Evolutionary conservation across 331 rosid species (phyloP), one percentile per base, ranked within the genome.

Genomic region (Acacia concinna): DNA sequence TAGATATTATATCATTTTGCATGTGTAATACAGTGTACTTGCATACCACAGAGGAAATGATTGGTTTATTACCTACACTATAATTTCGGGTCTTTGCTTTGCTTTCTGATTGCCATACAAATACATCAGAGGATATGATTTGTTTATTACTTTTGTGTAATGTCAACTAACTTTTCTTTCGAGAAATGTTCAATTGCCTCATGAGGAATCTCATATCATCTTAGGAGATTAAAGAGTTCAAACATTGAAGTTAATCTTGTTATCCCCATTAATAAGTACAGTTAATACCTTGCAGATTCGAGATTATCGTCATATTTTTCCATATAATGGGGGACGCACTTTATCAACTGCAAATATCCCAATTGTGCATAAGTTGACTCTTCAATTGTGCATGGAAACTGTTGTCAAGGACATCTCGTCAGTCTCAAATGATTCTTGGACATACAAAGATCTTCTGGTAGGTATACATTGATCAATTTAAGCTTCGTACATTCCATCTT

Each of bases 391-490:
- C 65, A 76, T 72, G 86, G 86, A 85, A 76, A 76, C 78, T 76
- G 84, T 85, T 73, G 84, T 82, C 52, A 85, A 82, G 77, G 86
- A 85, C 76, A 71, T 85, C 69, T 35, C 74, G 80, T 76, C 83
- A 52, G 73, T 79, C 49, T 75, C 84, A 0, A 71, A 82, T 57
- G 74, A 47, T 66, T 64, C 80, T 54, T 85, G 86, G 88, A 82
- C 82, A 43, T 85, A 85, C 63, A 31, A 68, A 60, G 74, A 82
- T 57, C 30, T 28, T n/a, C 70, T 85, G 88, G 88, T 85, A 15
- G 27, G 84, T 79, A 46, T 37, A 43, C 8, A 51, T 25, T 52
- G 9, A 81, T 74, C 76, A 44, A 51, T 74, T 9, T 57, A 7
- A 28, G 34, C 49, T 51, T 30, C 43, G 44, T 47, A 17, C 28